These are phyloP conservation scores for Nannochloropsis granulata DNA, from an alignment of 108 stramenopile species.

Conservation along the genomic window DNA sequence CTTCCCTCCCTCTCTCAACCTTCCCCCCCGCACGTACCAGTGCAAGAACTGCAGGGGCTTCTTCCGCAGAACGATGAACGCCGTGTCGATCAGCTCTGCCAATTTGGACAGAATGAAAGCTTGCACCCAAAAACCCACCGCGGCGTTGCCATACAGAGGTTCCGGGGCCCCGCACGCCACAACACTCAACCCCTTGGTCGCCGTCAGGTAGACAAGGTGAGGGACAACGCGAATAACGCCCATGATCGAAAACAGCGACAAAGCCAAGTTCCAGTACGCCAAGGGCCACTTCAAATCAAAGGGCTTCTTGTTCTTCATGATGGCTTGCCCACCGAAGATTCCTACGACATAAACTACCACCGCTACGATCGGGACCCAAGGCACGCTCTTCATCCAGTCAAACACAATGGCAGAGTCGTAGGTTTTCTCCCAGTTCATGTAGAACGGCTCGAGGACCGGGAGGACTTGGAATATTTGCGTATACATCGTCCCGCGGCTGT, in stretches of 20 bases:
- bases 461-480: neutral
- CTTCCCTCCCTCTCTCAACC: neutral
- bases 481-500: neutral
- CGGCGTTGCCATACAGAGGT: conserved; percentile 28
- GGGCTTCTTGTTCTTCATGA: conserved; percentile 26
- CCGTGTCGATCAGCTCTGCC: conserved; percentile 45
- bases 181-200: conserved; percentile 20
- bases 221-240: conserved; percentile 28
- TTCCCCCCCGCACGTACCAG: conserved; percentile 25
- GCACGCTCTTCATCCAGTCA: neutral
- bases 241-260: conserved; percentile 26
- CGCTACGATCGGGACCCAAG: conserved; percentile 2
- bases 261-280: conserved; percentile 18
- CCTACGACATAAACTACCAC: conserved; percentile 4
- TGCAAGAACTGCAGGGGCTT: conserved; percentile 45
- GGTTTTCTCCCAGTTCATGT: conserved; percentile 12
- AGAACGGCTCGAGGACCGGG: neutral
- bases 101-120: conserved; percentile 42
- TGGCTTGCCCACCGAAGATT: conserved; percentile 10
- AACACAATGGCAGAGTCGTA: conserved; percentile 1
- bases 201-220: conserved; percentile 13
- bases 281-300: conserved; percentile 15
- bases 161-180: conserved; percentile 23
- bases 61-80: conserved; percentile 45
- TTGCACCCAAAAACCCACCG: conserved; percentile 41